phyloP scores from a whole-genome alignment of 768 basidiomycete species.

The Pisolithus orientalis region DNA sequence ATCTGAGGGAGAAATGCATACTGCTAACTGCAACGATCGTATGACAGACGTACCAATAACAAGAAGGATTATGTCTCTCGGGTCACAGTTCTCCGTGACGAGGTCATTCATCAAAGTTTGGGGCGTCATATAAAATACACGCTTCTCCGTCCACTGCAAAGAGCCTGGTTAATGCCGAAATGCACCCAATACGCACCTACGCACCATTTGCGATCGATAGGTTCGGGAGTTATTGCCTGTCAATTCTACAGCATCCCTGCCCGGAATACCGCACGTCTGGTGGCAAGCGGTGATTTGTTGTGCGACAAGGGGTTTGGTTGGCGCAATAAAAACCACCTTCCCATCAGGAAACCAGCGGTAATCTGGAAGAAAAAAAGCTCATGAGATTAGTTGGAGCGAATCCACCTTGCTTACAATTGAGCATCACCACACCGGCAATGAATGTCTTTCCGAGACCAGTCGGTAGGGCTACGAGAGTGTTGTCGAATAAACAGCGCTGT shows the following conservation, averaged over 20 bases:
- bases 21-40: not conserved
- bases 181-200: slow-evolving; percentile 14
- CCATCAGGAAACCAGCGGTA: slow-evolving; percentile 92
- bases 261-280: slow-evolving; percentile 87
- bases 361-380: slow-evolving; percentile 36
- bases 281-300: slow-evolving; percentile 96
- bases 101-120: slow-evolving; percentile 93
- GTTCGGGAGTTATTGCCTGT: slow-evolving; percentile 65
- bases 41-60: slow-evolving; percentile 62
- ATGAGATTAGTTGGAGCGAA: not conserved
- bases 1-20: slow-evolving; percentile 41
- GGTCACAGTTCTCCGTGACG: slow-evolving; percentile 63
- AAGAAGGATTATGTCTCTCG: slow-evolving; percentile 73
- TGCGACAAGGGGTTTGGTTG: slow-evolving; percentile 92
- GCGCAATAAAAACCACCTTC: slow-evolving; percentile 92
- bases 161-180: not conserved
- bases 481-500: slow-evolving; percentile 78
- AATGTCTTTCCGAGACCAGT: slow-evolving; percentile 98
- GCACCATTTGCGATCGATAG: slow-evolving; percentile 54
- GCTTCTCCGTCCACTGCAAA: slow-evolving; percentile 68
- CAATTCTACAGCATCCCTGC: slow-evolving; percentile 76
- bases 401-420: slow-evolving; percentile 63
- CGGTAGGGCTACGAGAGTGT: slow-evolving; percentile 89
- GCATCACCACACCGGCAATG: slow-evolving; percentile 94
- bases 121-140: slow-evolving; percentile 93